Percentiles rank a stretch among this genome's conserved stretches.
These are phyloP conservation scores for Earliella scabrosa DNA, from an alignment of 1,284 basidiomycete species.

Conservation along the genomic window DNA sequence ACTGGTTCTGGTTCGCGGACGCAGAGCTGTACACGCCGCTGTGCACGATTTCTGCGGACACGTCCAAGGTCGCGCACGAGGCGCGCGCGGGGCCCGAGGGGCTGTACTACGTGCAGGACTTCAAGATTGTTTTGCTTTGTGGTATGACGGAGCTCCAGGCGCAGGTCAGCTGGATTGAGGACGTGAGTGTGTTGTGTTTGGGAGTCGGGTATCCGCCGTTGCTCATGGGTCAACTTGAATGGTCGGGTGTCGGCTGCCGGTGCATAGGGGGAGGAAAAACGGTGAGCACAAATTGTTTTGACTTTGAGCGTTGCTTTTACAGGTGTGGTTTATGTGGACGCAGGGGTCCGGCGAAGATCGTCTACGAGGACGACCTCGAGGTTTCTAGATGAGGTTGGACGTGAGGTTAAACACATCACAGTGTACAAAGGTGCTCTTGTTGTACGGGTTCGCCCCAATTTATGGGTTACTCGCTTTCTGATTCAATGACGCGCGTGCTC, in stretches of 20 bases:
- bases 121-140: slow-evolving; percentile 52
- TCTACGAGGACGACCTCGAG: slow-evolving; percentile 14
- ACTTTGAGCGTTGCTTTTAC: too few relatives aligned
- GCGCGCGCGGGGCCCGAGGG: slow-evolving; percentile 22
- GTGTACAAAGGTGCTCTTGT: too few relatives aligned
- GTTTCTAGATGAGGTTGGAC: not conserved
- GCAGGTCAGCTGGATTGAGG: slow-evolving; percentile 48
- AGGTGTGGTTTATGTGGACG: too few relatives aligned
- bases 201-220: too few relatives aligned
- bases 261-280: slow-evolving; percentile 15
- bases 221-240: too few relatives aligned
- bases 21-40: slow-evolving; percentile 42
- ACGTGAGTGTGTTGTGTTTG: slow-evolving; percentile 30
- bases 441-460: too few relatives aligned
- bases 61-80: slow-evolving; percentile 35
- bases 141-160: slow-evolving; percentile 52
- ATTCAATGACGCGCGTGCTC: too few relatives aligned
- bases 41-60: slow-evolving; percentile 48
- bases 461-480: too few relatives aligned
- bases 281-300: not conserved
- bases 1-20: too few relatives aligned
- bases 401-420: too few relatives aligned
- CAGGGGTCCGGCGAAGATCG: slow-evolving; percentile 19
- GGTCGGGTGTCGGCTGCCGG: too few relatives aligned
- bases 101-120: slow-evolving; percentile 44